Evolutionary conservation across 495 filamentous ascomycete species (phyloP).

Genomic region (Bacidia rubella): DNA sequence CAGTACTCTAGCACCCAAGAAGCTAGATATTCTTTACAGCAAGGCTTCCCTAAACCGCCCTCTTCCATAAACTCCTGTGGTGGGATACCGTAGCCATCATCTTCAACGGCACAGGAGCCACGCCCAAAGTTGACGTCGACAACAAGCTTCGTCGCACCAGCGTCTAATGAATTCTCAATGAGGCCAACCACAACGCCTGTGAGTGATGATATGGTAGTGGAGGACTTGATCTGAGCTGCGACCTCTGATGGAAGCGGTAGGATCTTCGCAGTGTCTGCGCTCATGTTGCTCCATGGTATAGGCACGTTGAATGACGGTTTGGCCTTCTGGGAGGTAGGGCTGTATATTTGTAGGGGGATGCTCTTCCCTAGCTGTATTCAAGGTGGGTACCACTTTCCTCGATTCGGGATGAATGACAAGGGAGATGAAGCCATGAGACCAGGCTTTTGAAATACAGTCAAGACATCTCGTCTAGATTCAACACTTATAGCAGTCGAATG

Average conservation of each 20-base stretch:
- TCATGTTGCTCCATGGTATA: conserved; percentile 2
- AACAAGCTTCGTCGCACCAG: conserved; percentile 53
- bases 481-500: too few species aligned
- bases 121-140: conserved; percentile 62
- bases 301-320: too few species aligned
- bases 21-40: conserved; percentile 39
- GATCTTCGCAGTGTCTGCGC: conserved; percentile 30
- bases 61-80: conserved; percentile 54
- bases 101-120: conserved; percentile 73
- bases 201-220: conserved; percentile 59
- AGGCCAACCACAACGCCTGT: conserved; percentile 61
- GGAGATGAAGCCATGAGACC: too few species aligned
- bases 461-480: too few species aligned
- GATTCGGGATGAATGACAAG: not conserved
- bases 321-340: too few species aligned
- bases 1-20: not conserved
- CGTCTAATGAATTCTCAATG: conserved; percentile 80
- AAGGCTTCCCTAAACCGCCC: conserved; percentile 61
- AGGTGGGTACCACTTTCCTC: not conserved
- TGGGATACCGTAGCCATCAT: conserved; percentile 71
- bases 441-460: too few species aligned
- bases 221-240: conserved; percentile 77
- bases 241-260: conserved; percentile 60
- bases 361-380: too few species aligned
- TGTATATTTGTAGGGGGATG: too few species aligned